Evolutionary conservation across 2,329 filamentous ascomycete species (phyloP).

Genomic region (Cryphonectria nitschkei): DNA sequence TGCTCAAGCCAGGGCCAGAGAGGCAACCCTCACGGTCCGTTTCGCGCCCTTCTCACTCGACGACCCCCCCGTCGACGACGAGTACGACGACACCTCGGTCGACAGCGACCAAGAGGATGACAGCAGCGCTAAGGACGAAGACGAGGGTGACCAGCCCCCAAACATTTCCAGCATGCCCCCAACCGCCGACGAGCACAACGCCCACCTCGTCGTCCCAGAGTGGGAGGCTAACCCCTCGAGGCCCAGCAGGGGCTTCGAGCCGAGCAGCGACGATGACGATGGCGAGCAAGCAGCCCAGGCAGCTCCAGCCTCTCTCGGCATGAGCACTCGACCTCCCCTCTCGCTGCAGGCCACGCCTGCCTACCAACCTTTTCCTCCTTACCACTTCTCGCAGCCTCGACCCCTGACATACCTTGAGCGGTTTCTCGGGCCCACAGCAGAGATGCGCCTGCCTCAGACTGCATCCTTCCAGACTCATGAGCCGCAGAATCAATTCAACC

Average conservation of each 20-base stretch:
- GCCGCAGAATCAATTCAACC: not conserved
- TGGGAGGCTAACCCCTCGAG: not conserved
- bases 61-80: not conserved
- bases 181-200: not conserved
- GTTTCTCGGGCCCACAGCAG: not conserved
- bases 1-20: not conserved
- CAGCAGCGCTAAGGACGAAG: not conserved
- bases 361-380: not conserved
- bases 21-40: not conserved
- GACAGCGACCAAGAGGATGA: not conserved
- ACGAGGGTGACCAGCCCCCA: not conserved
- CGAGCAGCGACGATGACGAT: not conserved
- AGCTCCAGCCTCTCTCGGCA: not conserved
- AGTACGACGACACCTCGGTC: not conserved
- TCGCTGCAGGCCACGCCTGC: not conserved
- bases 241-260: not conserved
- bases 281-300: not conserved
- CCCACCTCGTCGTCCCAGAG: not conserved
- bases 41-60: constrained; percentile 8
- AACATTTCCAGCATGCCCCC: not conserved
- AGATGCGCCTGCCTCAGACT: not conserved
- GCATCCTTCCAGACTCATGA: not conserved
- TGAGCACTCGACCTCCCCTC: not conserved
- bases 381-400: not conserved
- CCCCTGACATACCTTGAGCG: not conserved